A percentile compares a stretch with the other conserved stretches of the same genome.
Conservation (phyloP, 192 early-diverging fungal species). For the Dimargaris xerosporica region DNA sequence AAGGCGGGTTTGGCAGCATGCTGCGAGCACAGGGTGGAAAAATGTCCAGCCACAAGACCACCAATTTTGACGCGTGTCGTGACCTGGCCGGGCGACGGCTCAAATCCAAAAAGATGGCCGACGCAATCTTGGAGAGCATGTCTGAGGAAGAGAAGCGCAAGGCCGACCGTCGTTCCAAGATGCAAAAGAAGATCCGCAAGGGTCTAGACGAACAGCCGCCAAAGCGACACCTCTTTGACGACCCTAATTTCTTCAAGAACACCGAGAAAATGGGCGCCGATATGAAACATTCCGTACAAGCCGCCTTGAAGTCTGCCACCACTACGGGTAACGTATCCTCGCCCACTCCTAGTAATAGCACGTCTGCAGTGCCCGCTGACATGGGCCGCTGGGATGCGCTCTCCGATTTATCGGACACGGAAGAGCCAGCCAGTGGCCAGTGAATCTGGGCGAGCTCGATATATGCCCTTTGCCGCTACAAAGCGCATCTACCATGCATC, state of each 20-base stretch:
- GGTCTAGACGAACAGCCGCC: constrained; percentile 42
- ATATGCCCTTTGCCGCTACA: background rate
- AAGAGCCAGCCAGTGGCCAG: background rate
- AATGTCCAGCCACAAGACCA: constrained; percentile 77
- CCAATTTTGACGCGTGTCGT: constrained; percentile 84
- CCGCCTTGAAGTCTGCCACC: background rate
- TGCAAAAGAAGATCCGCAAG: constrained; percentile 75
- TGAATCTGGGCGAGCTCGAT: background rate
- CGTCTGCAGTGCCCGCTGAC: background rate
- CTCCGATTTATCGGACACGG: background rate
- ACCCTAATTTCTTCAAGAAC: constrained; percentile 51
- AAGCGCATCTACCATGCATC: no score
- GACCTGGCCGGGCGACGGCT: constrained; percentile 83
- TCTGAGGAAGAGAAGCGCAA: constrained; percentile 24
- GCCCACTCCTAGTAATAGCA: background rate
- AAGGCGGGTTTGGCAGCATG: constrained; percentile 94
- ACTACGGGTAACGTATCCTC: background rate
- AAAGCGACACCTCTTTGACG: constrained; percentile 72
- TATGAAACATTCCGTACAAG: constrained; percentile 36
- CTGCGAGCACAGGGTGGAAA: constrained; percentile 83
- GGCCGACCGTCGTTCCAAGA: constrained; percentile 18
- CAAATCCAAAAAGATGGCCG: constrained; percentile 78
- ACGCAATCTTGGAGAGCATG: constrained; percentile 40
- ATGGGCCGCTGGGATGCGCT: background rate
- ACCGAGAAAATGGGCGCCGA: constrained; percentile 48